Conservation (phyloP, 2,329 filamentous ascomycete genomes). For the Cephalotrichum gorgonifer region DNA sequence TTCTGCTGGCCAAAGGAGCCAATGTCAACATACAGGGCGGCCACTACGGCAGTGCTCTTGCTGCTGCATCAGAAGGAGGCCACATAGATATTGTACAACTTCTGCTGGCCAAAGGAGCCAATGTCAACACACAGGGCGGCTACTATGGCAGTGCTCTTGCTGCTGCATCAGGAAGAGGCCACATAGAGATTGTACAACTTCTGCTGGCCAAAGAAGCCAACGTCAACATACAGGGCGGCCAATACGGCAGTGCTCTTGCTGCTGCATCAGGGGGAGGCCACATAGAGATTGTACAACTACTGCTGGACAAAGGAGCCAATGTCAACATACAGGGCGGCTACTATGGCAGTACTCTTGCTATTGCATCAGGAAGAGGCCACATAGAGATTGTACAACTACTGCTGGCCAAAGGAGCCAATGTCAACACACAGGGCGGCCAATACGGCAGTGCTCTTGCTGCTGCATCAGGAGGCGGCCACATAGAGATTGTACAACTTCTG, state of each 20-base stretch:
- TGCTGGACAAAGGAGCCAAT: not conserved
- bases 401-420: not conserved
- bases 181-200: not conserved
- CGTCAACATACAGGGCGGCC: not conserved
- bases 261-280: not conserved
- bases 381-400: not conserved
- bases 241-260: not conserved
- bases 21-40: not conserved
- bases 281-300: not conserved
- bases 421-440: not conserved
- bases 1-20: constrained; percentile 1
- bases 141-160: not conserved
- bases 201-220: not conserved
- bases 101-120: not conserved
- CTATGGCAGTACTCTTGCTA: constrained; percentile 10
- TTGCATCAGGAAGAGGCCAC: not conserved
- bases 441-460: not conserved
- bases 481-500: not conserved
- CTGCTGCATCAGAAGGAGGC: constrained; percentile 1
- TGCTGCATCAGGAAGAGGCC: not conserved
- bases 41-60: constrained; percentile 8
- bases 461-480: not conserved
- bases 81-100: not conserved
- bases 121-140: not conserved
- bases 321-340: not conserved